These are phyloP conservation scores for Camillea tinctor DNA, from an alignment of 2,329 filamentous ascomycete genomes.

Conservation along the genomic window DNA sequence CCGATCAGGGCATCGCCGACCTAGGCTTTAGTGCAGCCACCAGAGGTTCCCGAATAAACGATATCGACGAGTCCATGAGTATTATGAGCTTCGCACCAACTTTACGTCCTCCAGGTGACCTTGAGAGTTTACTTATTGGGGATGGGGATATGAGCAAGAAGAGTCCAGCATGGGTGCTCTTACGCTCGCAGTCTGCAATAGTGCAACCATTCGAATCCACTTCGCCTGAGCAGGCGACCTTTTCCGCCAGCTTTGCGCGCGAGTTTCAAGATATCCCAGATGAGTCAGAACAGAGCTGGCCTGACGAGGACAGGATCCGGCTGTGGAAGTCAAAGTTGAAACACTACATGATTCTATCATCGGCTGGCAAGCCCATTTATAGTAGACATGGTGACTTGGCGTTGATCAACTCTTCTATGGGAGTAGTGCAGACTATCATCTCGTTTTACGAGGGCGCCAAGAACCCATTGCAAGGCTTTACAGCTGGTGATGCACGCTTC, in stretches of 20 bases:
- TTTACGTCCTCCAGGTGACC: constrained; percentile 63
- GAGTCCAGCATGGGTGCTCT: constrained; percentile 66
- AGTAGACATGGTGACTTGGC: constrained; percentile 89
- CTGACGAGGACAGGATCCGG: constrained; percentile 60
- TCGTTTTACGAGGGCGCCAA: constrained; percentile 87
- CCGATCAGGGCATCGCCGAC: constrained; percentile 16
- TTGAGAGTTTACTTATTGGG: constrained; percentile 78
- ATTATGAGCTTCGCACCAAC: constrained; percentile 66
- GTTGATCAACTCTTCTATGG: constrained; percentile 90
- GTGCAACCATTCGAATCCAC: constrained; percentile 60
- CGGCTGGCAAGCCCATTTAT: constrained; percentile 95
- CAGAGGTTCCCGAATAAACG: constrained; percentile 33
- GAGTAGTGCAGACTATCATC: constrained; percentile 94
- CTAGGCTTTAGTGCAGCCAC: constrained; percentile 26
- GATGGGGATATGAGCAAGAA: constrained; percentile 67
- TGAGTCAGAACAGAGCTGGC: constrained; percentile 39
- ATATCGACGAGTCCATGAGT: constrained; percentile 64
- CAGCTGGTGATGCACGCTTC: constrained; percentile 82
- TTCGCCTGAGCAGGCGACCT: constrained; percentile 41
- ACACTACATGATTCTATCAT: constrained; percentile 94
- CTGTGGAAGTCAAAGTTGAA: constrained; percentile 92
- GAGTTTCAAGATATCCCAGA: constrained; percentile 79
- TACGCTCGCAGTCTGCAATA: constrained; percentile 61
- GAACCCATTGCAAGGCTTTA: constrained; percentile 78
- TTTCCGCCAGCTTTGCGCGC: constrained; percentile 64